Evolutionary conservation across 345 rosid species (phyloP).

Genomic region (Salix arbutifolia): DNA sequence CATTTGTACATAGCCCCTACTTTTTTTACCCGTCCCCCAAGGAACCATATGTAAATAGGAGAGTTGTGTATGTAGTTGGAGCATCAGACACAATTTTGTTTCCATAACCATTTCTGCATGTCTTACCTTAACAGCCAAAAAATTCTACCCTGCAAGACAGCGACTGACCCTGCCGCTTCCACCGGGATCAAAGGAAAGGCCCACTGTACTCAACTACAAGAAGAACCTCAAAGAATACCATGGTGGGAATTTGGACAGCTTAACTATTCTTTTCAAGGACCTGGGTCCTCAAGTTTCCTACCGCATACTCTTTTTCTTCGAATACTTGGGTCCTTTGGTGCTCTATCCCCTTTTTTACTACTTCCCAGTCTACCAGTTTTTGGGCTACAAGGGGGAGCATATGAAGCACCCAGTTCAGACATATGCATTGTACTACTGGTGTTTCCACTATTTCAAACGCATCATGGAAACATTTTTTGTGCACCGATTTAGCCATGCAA

Average conservation of each 20-base stretch:
- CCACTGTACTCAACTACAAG: constrained; percentile 59
- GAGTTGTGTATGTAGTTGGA: background rate
- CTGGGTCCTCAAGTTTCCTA: constrained; percentile 94
- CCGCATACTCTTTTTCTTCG: constrained; percentile 90
- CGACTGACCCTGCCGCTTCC: constrained; percentile 79
- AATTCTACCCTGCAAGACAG: constrained; percentile 92
- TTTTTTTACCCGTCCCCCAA: background rate
- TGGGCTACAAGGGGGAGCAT: constrained; percentile 63
- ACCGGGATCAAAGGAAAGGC: constrained; percentile 71
- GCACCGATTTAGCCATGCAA: constrained; percentile 91
- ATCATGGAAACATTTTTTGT: constrained; percentile 93
- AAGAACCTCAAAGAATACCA: constrained; percentile 66
- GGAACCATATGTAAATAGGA: background rate
- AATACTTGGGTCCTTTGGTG: constrained; percentile 85
- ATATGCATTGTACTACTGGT: constrained; percentile 91
- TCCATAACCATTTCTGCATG: constrained; percentile 11
- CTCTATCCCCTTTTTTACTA: constrained; percentile 85
- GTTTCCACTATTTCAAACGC: constrained; percentile 91
- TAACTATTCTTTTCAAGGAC: constrained; percentile 85
- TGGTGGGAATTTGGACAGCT: constrained; percentile 50
- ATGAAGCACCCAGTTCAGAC: constrained; percentile 82
- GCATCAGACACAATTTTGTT: constrained; percentile 8
- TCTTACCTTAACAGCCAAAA: constrained; percentile 57
- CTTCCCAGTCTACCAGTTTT: constrained; percentile 71
- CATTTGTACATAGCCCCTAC: background rate